These are phyloP conservation scores for Stagonosporopsis chrysanthemi DNA, from an alignment of 2,329 filamentous ascomycete genomes.

Conservation along the genomic window DNA sequence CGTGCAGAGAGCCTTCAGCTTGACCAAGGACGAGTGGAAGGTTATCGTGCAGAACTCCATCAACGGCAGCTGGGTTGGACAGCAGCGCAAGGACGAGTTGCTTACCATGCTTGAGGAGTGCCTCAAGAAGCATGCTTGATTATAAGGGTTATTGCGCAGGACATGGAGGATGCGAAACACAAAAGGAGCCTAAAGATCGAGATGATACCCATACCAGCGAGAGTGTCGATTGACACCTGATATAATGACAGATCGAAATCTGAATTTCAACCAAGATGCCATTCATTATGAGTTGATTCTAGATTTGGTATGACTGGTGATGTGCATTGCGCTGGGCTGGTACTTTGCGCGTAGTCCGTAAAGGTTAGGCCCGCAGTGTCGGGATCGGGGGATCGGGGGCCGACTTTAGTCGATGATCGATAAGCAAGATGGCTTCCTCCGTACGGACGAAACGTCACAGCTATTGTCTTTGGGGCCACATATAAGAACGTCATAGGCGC, in stretches of 20 bases:
- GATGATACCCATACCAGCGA: slow-evolving; percentile 16
- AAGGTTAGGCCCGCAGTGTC: neutral
- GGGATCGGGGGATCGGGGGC: slow-evolving; percentile 14
- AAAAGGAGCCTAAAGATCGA: neutral
- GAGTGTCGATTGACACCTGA: neutral
- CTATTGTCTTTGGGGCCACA: neutral
- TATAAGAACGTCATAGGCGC: slow-evolving; percentile 1
- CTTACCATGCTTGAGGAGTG: slow-evolving; percentile 41
- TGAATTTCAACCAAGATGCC: neutral
- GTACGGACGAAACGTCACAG: slow-evolving; percentile 8
- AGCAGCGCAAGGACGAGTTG: slow-evolving; percentile 68
- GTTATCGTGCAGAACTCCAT: slow-evolving; percentile 68
- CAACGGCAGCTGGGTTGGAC: slow-evolving; percentile 73
- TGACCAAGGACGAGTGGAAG: slow-evolving; percentile 72
- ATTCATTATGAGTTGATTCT: neutral
- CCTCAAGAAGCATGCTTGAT: slow-evolving; percentile 23
- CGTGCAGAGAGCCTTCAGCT: slow-evolving; percentile 73
- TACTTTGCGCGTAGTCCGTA: neutral
- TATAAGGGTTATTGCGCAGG: neutral
- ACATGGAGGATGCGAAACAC: neutral
- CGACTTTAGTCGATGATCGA: slow-evolving; percentile 12
- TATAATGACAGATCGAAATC: neutral
- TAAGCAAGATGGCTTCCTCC: slow-evolving; percentile 13
- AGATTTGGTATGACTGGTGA: neutral
- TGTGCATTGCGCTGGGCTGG: no score